phyloP scores from a whole-genome alignment of 2,329 filamentous ascomycete species.

The Xylariaceae sp. region DNA sequence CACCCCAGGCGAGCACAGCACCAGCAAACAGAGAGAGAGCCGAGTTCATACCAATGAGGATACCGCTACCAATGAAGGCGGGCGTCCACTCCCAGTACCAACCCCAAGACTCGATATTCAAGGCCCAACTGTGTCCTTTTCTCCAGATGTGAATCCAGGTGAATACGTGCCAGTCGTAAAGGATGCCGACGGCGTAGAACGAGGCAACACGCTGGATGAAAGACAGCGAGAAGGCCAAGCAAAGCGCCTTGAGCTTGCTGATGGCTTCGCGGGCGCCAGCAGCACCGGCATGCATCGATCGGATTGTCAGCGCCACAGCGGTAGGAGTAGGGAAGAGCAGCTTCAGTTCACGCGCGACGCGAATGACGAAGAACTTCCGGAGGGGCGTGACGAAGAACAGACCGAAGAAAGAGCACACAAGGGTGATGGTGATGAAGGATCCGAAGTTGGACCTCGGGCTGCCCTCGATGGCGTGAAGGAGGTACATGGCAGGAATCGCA shows the following conservation, averaged over 20 bases:
- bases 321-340: constrained; percentile 57
- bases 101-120: constrained; percentile 55
- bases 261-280: constrained; percentile 48
- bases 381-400: constrained; percentile 60
- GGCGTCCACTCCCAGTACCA: constrained; percentile 56
- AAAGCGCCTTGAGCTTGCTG: constrained; percentile 52
- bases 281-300: constrained; percentile 53
- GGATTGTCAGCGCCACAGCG: constrained; percentile 56
- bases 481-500: constrained; percentile 53
- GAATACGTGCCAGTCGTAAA: constrained; percentile 55
- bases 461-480: constrained; percentile 43
- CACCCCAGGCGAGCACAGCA: constrained; percentile 50
- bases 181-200: constrained; percentile 53
- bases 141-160: constrained; percentile 54
- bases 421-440: constrained; percentile 55
- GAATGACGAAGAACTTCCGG: constrained; percentile 65
- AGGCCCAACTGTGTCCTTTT: constrained; percentile 45
- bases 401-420: constrained; percentile 61
- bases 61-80: constrained; percentile 55
- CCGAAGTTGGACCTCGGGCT: constrained; percentile 51
- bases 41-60: constrained; percentile 56
- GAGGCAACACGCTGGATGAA: constrained; percentile 51
- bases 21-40: constrained; percentile 55
- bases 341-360: constrained; percentile 55
- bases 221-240: constrained; percentile 45